Percentiles rank a stretch among this genome's conserved stretches.
phyloP scores from a whole-genome alignment of 1,284 basidiomycete genomes.

The Ganoderma meredithae region DNA sequence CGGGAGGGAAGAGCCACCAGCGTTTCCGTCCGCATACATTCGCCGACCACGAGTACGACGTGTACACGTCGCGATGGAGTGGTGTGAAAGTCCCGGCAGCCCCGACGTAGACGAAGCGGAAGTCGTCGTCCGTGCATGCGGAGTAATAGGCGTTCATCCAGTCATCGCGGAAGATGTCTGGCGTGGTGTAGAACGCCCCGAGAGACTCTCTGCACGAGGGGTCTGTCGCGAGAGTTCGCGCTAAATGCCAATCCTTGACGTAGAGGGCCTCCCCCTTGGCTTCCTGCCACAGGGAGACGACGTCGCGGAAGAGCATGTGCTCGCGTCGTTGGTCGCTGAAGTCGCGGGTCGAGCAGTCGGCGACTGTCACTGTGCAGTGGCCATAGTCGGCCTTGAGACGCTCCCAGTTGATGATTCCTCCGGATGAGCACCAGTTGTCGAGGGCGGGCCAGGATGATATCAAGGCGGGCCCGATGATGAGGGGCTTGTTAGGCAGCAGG shows the following conservation, averaged over 20 bases:
- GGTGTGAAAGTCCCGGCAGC: constrained; percentile 42
- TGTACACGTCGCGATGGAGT: constrained; percentile 43
- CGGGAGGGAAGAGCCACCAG: constrained; percentile 44
- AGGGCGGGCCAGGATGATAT: constrained; percentile 37
- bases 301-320: constrained; percentile 33
- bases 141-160: constrained; percentile 45
- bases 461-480: constrained; percentile 37
- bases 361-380: constrained; percentile 34
- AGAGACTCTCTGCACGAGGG: not conserved
- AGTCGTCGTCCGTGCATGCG: constrained; percentile 41
- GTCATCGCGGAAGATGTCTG: constrained; percentile 42
- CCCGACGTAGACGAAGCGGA: constrained; percentile 44
- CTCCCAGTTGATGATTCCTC: constrained; percentile 34
- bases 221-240: constrained; percentile 19
- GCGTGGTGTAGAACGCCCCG: constrained; percentile 38
- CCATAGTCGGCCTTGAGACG: constrained; percentile 36
- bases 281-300: constrained; percentile 36
- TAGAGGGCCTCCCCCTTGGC: constrained; percentile 37
- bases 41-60: constrained; percentile 45
- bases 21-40: constrained; percentile 43
- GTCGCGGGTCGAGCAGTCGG: constrained; percentile 39
- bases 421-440: not conserved
- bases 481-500: constrained; percentile 38
- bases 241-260: constrained; percentile 45
- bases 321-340: constrained; percentile 41